Evolutionary conservation across 2,329 filamentous ascomycete species (phyloP), one percentile per base, ranked within the genome.

Genomic region (Aspergillus viridinutans): DNA sequence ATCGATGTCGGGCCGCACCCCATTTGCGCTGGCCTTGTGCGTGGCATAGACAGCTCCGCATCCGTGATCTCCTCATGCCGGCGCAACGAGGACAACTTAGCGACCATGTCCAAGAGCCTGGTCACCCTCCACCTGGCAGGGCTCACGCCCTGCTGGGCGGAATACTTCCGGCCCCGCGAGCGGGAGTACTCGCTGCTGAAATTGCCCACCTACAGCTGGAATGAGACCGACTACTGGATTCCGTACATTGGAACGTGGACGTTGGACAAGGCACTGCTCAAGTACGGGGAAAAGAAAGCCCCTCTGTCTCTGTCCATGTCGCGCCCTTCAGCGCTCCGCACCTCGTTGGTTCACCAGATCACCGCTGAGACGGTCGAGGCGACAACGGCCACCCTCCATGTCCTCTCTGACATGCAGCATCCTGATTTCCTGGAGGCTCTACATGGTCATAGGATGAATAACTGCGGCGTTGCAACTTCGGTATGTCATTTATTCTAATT

Each of bases 1-100:
- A 76, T 92, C 55, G 89, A 92, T 70, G 76, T 91, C 61, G 89
- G 89, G n/a, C 87, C 88, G 40, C 86, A 90, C 65, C 87, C 88
- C 0, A 83, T 90, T 14, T 88, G 84, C 71, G 80, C 81, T 48
- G 82, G 82, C 58, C 86, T 91, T 81, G 81, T 90, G 61, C 88
- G 87, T 76, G 81, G 83, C 17, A 84, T 82, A 4, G 80, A 89
- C 54, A 82, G 81, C 26, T 72, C 75, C 5, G 74, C 78, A 9
- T 82, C 81, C 26, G 77, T 81, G 43, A 81, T 83, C 14, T 79
- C 83, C 10, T 80, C 85, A 2, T 85, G 86, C 2, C 76, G 90
- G 10, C 84, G 84, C 32, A 81, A 80, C 47, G 85, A 89, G 67
- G 76, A 83, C 57, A 77, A 83, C 23, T 90, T 85, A 81, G 85